These are phyloP conservation scores for Wakefieldia striispora DNA, from an alignment of 768 basidiomycete species.

Conservation along the genomic window DNA sequence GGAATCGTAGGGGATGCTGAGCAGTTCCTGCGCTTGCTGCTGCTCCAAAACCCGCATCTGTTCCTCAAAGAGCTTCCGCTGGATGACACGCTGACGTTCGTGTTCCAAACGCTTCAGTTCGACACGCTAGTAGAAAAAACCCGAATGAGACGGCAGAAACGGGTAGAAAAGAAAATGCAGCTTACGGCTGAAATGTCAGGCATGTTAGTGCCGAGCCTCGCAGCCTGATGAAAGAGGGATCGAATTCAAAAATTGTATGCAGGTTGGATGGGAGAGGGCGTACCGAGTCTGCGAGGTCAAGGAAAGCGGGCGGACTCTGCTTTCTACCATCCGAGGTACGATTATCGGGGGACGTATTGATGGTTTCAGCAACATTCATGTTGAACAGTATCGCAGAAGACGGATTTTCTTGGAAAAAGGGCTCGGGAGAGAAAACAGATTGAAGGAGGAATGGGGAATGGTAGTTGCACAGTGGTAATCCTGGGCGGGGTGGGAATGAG, in stretches of 20 bases:
- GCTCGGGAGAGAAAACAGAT: constrained; percentile 54
- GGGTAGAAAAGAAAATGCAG: constrained; percentile 17
- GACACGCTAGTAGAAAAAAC: constrained; percentile 55
- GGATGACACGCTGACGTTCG: constrained; percentile 82
- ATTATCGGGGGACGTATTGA: constrained; percentile 73
- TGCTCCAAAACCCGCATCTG: constrained; percentile 94
- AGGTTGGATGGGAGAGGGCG: constrained; percentile 33
- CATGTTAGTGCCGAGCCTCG: constrained; percentile 81
- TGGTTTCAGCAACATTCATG: constrained; percentile 74
- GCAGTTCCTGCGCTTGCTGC: constrained; percentile 84
- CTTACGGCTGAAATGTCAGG: constrained; percentile 84
- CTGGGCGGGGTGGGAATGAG: constrained; percentile 35
- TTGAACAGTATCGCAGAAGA: constrained; percentile 41
- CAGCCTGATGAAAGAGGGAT: constrained; percentile 48
- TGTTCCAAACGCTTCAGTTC: constrained; percentile 85
- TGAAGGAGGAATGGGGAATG: constrained; percentile 47
- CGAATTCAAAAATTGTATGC: constrained; percentile 5
- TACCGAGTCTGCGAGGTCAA: constrained; percentile 92
- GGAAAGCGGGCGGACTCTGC: constrained; percentile 87
- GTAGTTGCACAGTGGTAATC: constrained; percentile 68
- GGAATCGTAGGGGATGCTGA: constrained; percentile 69
- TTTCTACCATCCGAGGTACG: constrained; percentile 68
- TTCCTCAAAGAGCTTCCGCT: constrained; percentile 91
- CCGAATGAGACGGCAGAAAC: constrained; percentile 1
- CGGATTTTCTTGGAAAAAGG: constrained; percentile 51